phyloP scores from a whole-genome alignment of 2,329 filamentous ascomycete genomes.

The Onygenales sp. region DNA sequence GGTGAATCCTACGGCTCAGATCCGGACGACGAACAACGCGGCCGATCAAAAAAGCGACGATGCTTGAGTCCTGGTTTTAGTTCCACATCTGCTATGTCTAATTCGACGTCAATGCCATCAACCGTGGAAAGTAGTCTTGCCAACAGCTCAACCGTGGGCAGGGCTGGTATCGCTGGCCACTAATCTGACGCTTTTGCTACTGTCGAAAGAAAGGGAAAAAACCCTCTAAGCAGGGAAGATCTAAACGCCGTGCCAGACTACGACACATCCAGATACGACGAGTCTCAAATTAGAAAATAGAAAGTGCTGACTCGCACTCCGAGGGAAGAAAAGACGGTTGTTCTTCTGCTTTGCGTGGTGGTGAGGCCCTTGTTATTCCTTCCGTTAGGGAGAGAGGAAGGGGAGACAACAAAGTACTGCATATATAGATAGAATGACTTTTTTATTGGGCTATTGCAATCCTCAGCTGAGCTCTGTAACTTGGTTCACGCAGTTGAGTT shows the following conservation, averaged over 20 bases:
- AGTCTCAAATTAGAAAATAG: too few species aligned
- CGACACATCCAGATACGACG: background rate
- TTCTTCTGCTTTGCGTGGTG: too few species aligned
- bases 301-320: too few species aligned
- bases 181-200: background rate
- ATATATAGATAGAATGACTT: too few species aligned
- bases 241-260: background rate
- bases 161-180: background rate
- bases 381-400: too few species aligned
- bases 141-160: background rate
- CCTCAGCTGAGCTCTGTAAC: too few species aligned
- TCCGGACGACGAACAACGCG: background rate
- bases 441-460: too few species aligned
- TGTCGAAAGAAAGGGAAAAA: background rate
- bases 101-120: background rate
- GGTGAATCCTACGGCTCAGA: background rate
- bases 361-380: too few species aligned
- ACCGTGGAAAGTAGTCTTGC: background rate
- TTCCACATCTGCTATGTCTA: background rate
- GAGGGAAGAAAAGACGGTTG: too few species aligned
- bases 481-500: too few species aligned
- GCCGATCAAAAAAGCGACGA: background rate
- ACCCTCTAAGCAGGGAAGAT: background rate
- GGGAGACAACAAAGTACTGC: too few species aligned
- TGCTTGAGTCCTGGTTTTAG: background rate